Conservation (phyloP, 495 filamentous ascomycete species). For the Penicillium pancosmium region DNA sequence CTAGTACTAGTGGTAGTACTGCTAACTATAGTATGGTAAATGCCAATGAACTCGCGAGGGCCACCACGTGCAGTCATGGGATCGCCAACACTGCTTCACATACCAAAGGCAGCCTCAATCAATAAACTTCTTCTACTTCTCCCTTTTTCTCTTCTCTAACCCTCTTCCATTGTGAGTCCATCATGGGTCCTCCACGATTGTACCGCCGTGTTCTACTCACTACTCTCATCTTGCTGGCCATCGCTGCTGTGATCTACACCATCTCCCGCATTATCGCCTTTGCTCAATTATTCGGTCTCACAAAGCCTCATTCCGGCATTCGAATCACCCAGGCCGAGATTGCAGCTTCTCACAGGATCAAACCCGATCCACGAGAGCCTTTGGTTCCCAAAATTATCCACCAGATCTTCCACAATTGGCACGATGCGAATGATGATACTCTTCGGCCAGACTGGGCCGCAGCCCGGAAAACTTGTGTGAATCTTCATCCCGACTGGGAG, state of each 20-base stretch:
- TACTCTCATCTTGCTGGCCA: not conserved
- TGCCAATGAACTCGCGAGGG: not conserved
- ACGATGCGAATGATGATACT: constrained; percentile 4
- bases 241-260: not conserved
- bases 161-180: not conserved
- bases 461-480: constrained; percentile 9
- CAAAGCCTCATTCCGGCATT: constrained; percentile 44
- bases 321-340: constrained; percentile 41
- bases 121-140: not conserved
- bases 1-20: too few species aligned
- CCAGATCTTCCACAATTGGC: constrained; percentile 15
- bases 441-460: constrained; percentile 12
- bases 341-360: not conserved
- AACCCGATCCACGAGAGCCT: not conserved
- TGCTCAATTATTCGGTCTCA: constrained; percentile 30
- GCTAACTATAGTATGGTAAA: too few species aligned
- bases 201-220: not conserved
- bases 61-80: not conserved
- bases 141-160: not conserved
- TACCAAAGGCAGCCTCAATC: too few species aligned
- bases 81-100: not conserved
- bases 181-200: not conserved
- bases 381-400: constrained; percentile 15
- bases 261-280: constrained; percentile 15
- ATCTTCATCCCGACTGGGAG: constrained; percentile 14